These are phyloP conservation scores for Coelastrella sp. DNA, from an alignment of 139 green algal genomes.

Conservation along the genomic window DNA sequence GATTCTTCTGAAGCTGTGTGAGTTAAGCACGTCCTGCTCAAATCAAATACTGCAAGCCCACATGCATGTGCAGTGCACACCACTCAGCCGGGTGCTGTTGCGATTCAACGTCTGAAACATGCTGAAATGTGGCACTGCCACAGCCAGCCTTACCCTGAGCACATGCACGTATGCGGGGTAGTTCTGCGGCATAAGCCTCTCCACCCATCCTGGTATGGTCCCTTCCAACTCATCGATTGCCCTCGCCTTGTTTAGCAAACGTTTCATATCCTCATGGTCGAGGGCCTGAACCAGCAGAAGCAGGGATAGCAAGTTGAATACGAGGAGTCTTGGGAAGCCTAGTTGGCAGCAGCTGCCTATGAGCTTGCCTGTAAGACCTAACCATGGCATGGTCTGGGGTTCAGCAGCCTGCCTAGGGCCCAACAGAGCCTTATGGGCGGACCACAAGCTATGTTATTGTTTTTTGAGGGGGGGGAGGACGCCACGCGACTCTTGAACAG, in stretches of 20 bases:
- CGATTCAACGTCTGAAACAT: background rate
- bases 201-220: conserved; percentile 7
- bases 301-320: background rate
- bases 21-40: no score
- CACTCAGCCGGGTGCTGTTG: background rate
- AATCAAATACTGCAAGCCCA: no score
- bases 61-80: background rate
- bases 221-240: conserved; percentile 55
- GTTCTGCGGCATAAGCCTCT: background rate
- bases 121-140: background rate
- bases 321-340: background rate
- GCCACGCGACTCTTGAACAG: no score
- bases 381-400: no score
- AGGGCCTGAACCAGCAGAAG: conserved; percentile 1
- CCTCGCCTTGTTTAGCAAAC: conserved; percentile 49
- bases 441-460: no score
- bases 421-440: no score
- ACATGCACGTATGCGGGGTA: conserved; percentile 13
- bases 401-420: no score
- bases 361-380: no score
- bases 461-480: no score
- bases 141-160: background rate
- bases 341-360: background rate
- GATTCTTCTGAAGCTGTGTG: no score
- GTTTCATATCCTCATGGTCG: conserved; percentile 50